Conservation (phyloP, 148 eudicot genomes). For the Heliosperma pusillum region DNA sequence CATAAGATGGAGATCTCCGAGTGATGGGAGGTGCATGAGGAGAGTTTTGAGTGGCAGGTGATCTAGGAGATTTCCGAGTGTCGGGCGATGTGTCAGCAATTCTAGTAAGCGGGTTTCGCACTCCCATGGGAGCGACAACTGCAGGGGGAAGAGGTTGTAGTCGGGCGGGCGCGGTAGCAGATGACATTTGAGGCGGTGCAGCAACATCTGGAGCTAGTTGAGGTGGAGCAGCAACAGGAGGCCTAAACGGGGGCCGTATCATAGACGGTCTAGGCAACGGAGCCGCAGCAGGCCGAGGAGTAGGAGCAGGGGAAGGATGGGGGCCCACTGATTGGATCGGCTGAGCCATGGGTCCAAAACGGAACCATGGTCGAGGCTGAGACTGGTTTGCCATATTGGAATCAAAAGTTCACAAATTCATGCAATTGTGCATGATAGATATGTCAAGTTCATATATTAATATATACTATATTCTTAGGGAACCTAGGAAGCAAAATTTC, state of each 20-base stretch:
- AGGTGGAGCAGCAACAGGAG: slow-evolving; percentile 26
- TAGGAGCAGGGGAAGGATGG: slow-evolving; percentile 23
- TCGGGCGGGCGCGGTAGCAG: too few species aligned
- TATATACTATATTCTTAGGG: slow-evolving; percentile 34
- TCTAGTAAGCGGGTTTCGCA: background rate
- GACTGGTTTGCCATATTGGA: slow-evolving; percentile 46
- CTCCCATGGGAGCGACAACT: too few species aligned
- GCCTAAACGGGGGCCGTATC: slow-evolving; percentile 31
- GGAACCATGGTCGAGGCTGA: slow-evolving; percentile 50
- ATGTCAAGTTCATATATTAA: slow-evolving; percentile 18
- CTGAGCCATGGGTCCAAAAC: slow-evolving; percentile 35
- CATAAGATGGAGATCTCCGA: background rate
- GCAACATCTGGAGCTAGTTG: slow-evolving; percentile 21
- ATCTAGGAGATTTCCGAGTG: background rate
- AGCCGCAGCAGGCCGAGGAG: slow-evolving; percentile 29
- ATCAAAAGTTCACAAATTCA: background rate
- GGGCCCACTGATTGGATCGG: slow-evolving; percentile 23
- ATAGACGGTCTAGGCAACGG: slow-evolving; percentile 35
- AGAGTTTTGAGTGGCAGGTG: background rate
- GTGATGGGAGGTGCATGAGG: slow-evolving; percentile 15
- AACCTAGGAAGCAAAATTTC: background rate
- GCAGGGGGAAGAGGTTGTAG: slow-evolving; percentile 3
- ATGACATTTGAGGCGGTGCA: slow-evolving; percentile 26
- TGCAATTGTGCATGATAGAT: slow-evolving; percentile 8
- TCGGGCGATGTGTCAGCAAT: slow-evolving; percentile 14